Conservation (phyloP, 805 yeast species). For the Kluyveromyces siamensis region DNA sequence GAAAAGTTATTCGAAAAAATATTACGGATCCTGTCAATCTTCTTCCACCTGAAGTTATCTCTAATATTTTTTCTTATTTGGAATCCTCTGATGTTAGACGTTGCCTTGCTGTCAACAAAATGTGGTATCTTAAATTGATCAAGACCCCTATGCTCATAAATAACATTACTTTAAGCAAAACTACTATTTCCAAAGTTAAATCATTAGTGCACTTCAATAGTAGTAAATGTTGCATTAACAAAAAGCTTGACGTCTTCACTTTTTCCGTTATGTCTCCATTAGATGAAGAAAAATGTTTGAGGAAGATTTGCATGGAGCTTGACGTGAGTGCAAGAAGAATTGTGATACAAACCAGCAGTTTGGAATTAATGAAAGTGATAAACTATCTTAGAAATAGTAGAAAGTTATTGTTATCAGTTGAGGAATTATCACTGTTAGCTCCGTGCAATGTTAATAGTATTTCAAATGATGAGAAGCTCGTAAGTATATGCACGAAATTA, state of each 20-base stretch:
- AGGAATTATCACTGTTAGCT: conserved; percentile 4
- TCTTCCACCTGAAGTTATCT: conserved; percentile 22
- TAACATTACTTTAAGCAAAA: conserved; percentile 9
- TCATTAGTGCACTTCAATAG: conserved; percentile 13
- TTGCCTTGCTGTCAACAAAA: conserved; percentile 13
- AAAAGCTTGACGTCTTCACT: conserved; percentile 4
- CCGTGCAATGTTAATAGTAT: neutral
- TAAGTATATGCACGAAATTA: neutral
- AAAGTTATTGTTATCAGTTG: neutral
- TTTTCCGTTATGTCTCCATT: conserved; percentile 15
- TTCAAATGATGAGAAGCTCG: neutral
- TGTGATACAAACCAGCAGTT: conserved; percentile 3
- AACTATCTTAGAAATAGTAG: neutral
- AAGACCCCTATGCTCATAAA: conserved; percentile 14
- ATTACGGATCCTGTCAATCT: conserved; percentile 10
- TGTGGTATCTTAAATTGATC: conserved; percentile 15
- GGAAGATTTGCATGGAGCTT: conserved; percentile 8
- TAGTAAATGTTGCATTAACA: neutral
- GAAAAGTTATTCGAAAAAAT: neutral
- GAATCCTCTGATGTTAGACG: conserved; percentile 12
- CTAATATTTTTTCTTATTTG: conserved; percentile 12
- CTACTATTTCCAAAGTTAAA: conserved; percentile 10
- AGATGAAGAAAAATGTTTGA: conserved; percentile 16
- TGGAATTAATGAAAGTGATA: conserved; percentile 1
- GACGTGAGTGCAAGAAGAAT: conserved; percentile 9